phyloP scores from a whole-genome alignment of 495 filamentous ascomycete genomes.

The Astrothelium subdiscretum region DNA sequence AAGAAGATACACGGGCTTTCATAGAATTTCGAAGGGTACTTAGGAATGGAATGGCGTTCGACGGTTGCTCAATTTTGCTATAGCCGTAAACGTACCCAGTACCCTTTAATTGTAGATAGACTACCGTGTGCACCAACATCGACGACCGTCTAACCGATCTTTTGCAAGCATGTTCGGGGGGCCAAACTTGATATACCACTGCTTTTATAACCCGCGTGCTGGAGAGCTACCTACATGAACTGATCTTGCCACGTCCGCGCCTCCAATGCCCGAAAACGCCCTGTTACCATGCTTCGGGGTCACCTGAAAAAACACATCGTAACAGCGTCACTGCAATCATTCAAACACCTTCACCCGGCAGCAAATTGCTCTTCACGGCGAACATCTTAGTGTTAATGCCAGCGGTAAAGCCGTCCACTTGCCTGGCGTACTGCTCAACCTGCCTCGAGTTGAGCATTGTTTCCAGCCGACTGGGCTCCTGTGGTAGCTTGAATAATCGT shows the following conservation, averaged over 20 bases:
- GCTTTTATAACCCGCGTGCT: no score
- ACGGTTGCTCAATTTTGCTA: no score
- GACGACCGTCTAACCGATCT: no score
- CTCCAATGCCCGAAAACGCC: background rate
- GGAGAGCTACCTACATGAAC: no score
- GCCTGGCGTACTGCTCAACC: conserved; percentile 95
- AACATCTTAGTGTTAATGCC: conserved; percentile 95
- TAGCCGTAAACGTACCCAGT: background rate
- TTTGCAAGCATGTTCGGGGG: background rate
- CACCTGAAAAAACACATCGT: background rate
- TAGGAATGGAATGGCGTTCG: no score
- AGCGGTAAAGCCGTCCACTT: conserved; percentile 94
- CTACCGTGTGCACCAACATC: no score
- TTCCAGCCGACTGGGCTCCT: conserved; percentile 86
- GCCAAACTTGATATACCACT: no score
- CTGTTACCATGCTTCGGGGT: background rate
- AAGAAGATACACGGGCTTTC: no score
- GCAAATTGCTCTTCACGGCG: conserved; percentile 61
- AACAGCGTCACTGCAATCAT: background rate
- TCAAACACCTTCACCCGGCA: conserved; percentile 28
- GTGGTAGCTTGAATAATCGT: conserved; percentile 89
- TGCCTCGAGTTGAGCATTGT: conserved; percentile 85
- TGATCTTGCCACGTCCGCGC: background rate
- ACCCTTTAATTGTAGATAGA: no score
- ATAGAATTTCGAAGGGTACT: no score